A percentile compares a stretch with the other conserved stretches of the same genome.
Evolutionary conservation across 768 basidiomycete species (phyloP).

Genomic region (Boletus huronensis): DNA sequence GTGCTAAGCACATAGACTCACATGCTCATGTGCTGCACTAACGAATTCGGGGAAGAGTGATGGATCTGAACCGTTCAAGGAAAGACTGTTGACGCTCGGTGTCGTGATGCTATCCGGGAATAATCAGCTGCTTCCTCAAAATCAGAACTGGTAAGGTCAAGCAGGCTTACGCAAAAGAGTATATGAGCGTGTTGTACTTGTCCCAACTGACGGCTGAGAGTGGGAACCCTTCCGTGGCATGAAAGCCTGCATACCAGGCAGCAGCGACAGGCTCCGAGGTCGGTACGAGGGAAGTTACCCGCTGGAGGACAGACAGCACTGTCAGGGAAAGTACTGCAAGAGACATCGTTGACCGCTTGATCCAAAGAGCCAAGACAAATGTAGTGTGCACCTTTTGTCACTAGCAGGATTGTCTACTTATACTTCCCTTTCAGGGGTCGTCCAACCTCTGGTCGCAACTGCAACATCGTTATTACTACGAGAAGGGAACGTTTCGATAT

Average conservation of each 20-base stretch:
- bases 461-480: conserved; percentile 42
- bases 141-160: neutral
- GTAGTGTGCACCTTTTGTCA: neutral
- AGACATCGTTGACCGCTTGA: neutral
- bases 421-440: neutral
- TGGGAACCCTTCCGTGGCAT: conserved; percentile 48
- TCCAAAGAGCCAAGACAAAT: neutral
- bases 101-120: conserved; percentile 32
- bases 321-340: neutral
- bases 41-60: conserved; percentile 57
- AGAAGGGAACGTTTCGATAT: neutral
- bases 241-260: conserved; percentile 69
- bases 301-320: conserved; percentile 1
- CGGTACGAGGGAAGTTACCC: neutral
- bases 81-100: conserved; percentile 28
- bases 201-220: conserved; percentile 57
- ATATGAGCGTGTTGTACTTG: conserved; percentile 68
- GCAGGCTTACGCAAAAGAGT: conserved; percentile 57
- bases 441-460: conserved; percentile 64
- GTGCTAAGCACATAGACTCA: conserved; percentile 12
- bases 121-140: neutral
- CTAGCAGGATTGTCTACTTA: conserved; percentile 1
- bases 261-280: conserved; percentile 35
- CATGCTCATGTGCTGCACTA: conserved; percentile 35
- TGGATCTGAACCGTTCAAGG: conserved; percentile 42